Evolutionary conservation across 2,329 filamentous ascomycete species (phyloP), one percentile per base, ranked within the genome.

Genomic region (Fusarium begoniae): DNA sequence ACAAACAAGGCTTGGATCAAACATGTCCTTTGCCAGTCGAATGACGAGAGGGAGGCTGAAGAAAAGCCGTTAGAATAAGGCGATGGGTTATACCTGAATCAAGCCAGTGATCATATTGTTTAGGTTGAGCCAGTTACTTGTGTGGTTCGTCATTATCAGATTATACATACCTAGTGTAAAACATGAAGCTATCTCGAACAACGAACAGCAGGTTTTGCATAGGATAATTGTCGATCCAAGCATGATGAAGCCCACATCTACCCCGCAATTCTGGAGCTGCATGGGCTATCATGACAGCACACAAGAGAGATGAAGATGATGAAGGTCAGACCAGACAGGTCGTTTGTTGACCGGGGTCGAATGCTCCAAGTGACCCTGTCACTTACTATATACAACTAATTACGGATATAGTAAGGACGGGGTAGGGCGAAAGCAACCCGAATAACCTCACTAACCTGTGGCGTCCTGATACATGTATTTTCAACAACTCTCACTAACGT

Each of bases 191-290:
- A 74, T 74, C 59, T 72, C 38, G 58, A 71, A 69, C 59, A 69
- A 40, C 20, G 37, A n/a, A 40, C 10, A 44, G 22, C 47, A 14
- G 30, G 55, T 38, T 68, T 59, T 32, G 43, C 43, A 45, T 35
- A 26, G 38, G 30, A 26, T 69, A 55, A 58, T 48, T 57, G 55
- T 57, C 55, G 65, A 73, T 73, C 60, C 44, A 53, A 20, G 20
- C 58, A 61, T 20, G 43, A 12, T 51, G 44, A 68, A 51, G 63
- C 43, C 71, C 56, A 74, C 48, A 51, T 53, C 72, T 74, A 74
- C 72, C 72, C 72, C 72, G 72, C 72, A 74, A 75, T 74, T 74
- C 61, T 74, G 72, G 72, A 62, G 68, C 72, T 45, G 44, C 51
- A 62, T 62, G 50, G 71, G 55, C 45, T 54, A 72, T 56, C 71